Evolutionary conservation across 1,284 basidiomycete genomes (phyloP).

Genomic region (Calocybe gambosa): DNA sequence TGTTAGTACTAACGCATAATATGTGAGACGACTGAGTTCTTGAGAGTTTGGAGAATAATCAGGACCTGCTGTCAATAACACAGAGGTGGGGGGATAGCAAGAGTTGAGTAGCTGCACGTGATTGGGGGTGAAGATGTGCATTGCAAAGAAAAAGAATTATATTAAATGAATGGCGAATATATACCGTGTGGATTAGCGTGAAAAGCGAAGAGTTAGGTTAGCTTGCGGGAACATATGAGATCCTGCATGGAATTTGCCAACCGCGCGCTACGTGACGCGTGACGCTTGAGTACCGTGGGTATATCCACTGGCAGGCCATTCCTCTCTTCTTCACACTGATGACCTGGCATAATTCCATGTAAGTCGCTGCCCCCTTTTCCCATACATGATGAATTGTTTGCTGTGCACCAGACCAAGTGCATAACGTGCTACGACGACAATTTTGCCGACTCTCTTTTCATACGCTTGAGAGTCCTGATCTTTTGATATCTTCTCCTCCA

Average conservation of each 20-base stretch:
- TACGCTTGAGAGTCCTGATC: slow-evolving; percentile 46
- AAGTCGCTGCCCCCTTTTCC: slow-evolving; percentile 9
- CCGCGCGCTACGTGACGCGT: slow-evolving; percentile 1
- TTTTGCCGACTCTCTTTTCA: slow-evolving; percentile 33
- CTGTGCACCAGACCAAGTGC: slow-evolving; percentile 53
- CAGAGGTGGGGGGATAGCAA: slow-evolving; percentile 85
- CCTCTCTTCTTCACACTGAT: slow-evolving; percentile 6
- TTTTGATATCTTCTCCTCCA: slow-evolving; percentile 13
- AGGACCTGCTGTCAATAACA: slow-evolving; percentile 69
- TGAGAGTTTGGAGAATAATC: slow-evolving; percentile 85
- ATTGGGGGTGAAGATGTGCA: slow-evolving; percentile 72
- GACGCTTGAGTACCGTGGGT: slow-evolving; percentile 9
- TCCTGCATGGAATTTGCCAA: not conserved
- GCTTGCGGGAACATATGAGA: slow-evolving; percentile 9
- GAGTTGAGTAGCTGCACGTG: slow-evolving; percentile 84
- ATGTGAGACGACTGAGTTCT: slow-evolving; percentile 87
- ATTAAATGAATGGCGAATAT: not conserved
- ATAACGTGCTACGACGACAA: slow-evolving; percentile 35
- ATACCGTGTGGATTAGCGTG: too few species aligned
- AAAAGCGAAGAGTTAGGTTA: slow-evolving; percentile 1
- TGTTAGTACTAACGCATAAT: slow-evolving; percentile 66
- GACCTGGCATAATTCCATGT: too few species aligned
- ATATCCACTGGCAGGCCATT: not conserved
- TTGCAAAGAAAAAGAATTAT: slow-evolving; percentile 16
- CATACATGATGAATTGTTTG: slow-evolving; percentile 33